A percentile compares a stretch with the other conserved stretches of the same genome.
These are phyloP conservation scores for Fraxinus baroniana DNA, from an alignment of 305 asterid genomes.

Conservation along the genomic window DNA sequence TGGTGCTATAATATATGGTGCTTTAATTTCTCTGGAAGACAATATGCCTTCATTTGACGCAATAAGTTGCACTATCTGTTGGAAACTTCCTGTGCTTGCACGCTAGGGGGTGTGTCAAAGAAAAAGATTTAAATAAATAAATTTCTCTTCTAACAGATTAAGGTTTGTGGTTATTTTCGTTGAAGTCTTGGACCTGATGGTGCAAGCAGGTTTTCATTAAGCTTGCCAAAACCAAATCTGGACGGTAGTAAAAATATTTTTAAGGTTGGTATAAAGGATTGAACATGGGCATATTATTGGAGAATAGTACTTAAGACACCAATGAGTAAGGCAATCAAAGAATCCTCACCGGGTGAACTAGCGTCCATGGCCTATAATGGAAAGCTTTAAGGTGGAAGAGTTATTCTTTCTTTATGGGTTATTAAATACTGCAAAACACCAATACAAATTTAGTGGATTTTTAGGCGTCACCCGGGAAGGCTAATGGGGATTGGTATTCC, in stretches of 20 bases:
- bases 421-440: neutral
- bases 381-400: neutral
- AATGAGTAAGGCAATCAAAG: neutral
- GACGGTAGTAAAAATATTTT: neutral
- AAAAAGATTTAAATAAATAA: neutral
- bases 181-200: neutral
- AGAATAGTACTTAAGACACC: neutral
- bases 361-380: neutral
- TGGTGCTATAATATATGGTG: neutral
- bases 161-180: neutral
- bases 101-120: neutral
- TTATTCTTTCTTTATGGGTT: neutral
- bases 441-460: neutral
- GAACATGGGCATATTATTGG: neutral
- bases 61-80: neutral
- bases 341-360: neutral
- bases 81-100: neutral
- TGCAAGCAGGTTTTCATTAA: neutral
- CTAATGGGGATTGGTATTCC: neutral
- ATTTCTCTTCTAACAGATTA: neutral
- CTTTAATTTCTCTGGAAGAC: neutral
- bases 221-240: neutral
- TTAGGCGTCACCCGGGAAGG: neutral
- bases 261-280: neutral
- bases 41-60: neutral